Base-by-base conservation (phyloP, 2,329 filamentous ascomycete genomes). In the Ophiostoma sp. region DNA sequence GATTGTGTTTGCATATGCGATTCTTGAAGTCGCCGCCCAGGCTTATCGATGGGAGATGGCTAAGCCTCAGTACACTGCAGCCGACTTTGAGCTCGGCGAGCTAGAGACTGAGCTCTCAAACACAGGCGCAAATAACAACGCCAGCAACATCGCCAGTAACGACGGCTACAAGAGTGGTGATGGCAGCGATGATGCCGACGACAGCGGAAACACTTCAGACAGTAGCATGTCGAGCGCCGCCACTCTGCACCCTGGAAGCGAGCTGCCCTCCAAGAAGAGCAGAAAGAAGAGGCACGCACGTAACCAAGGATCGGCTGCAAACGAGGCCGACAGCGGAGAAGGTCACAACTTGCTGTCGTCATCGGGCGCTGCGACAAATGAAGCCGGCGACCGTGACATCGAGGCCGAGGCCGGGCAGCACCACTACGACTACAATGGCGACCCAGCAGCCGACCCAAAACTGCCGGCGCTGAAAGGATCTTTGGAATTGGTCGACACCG, bases 71-170 rank as follows among this genome's bases (percentile, higher is more conserved):
- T 35, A 60, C 62, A 67, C 71, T 15, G 36, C 68, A 3, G 68
- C 68, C 10, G 68, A 66, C 66, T 70, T 72, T 68, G 71, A 72
- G 68, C 66, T 72, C 20, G 71, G 62, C 6, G 68, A 60, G 20
- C 36, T 39, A 0, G 31, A 35, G 48, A 7, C 60, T 20, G 44
- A 1, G 1, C 31, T 27, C 11, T 8, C 6, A 20, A 35, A 64
- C 27, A 23, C 48, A 27, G 23, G 41, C 5, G 23, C n/a, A 1
- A 44, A 31, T 10, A 17, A 48, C n/a, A n/a, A 27, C n/a, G 7
- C n/a, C 11, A 27, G 23, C 10, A 27, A 27, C 10, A 27, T n/a
- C 7, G 6, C 17, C 8, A 57, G 13, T 8, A 57, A 27, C 23
- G 23, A 57, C 10, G 13, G 23, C 5, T 23, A 57, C 23, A 31